Evolutionary conservation across 257 asterid genomes (phyloP).

Genomic region (Ophiorrhiza pumila): DNA sequence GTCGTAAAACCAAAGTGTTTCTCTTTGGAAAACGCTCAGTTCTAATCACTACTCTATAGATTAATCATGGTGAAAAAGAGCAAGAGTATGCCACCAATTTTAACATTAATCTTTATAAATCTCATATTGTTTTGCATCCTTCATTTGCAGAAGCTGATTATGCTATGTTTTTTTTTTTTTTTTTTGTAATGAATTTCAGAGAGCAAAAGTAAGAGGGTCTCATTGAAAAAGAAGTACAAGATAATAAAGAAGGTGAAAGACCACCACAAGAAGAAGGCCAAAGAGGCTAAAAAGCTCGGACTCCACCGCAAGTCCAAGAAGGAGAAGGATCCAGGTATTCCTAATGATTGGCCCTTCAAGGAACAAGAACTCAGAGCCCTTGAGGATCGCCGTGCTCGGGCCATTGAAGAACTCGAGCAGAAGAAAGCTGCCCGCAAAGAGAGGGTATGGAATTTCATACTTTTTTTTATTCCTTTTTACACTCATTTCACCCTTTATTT

Average conservation of each 20-base stretch:
- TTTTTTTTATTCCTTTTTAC: background rate
- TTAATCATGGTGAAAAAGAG: constrained; percentile 68
- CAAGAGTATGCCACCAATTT: constrained; percentile 46
- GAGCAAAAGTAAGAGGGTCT: constrained; percentile 89
- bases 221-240: constrained; percentile 86
- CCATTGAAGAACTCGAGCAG: constrained; percentile 64
- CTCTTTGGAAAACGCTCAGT: background rate
- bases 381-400: constrained; percentile 71
- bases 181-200: constrained; percentile 33
- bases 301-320: constrained; percentile 50
- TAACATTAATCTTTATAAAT: background rate
- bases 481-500: background rate
- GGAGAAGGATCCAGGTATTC: constrained; percentile 91
- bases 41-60: background rate
- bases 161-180: background rate
- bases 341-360: constrained; percentile 94
- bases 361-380: constrained; percentile 93
- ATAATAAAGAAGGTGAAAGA: constrained; percentile 74
- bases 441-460: constrained; percentile 43
- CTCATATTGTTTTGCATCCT: background rate
- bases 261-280: constrained; percentile 87
- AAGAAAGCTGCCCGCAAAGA: constrained; percentile 94
- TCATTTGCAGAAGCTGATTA: background rate
- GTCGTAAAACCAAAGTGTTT: background rate
- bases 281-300: constrained; percentile 80